phyloP scores from a whole-genome alignment of 2,329 filamentous ascomycete species.

The Fusarium tupiense region DNA sequence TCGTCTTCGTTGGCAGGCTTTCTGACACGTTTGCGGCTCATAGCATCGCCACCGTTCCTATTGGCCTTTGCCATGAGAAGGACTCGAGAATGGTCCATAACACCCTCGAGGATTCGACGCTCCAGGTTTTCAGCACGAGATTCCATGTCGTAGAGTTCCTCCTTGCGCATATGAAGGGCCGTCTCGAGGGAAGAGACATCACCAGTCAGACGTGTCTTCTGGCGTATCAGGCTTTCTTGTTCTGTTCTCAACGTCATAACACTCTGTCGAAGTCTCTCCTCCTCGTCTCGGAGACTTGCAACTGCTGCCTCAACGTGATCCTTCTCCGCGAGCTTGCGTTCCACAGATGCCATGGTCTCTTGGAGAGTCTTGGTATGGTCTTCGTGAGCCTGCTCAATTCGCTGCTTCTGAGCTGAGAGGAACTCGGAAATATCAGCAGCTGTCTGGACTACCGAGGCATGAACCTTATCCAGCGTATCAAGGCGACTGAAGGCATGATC shows the following conservation, averaged over 20 bases:
- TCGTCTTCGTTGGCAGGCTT: conserved; percentile 48
- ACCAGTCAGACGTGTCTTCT: conserved; percentile 82
- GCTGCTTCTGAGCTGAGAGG: conserved; percentile 77
- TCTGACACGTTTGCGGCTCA: conserved; percentile 67
- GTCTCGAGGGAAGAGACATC: conserved; percentile 93
- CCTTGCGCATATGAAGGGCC: conserved; percentile 85
- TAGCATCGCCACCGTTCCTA: conserved; percentile 60
- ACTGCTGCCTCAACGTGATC: conserved; percentile 69
- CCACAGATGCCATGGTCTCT: conserved; percentile 82
- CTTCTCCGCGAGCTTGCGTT: conserved; percentile 75
- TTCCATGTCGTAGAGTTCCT: conserved; percentile 93
- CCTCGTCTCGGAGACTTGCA: conserved; percentile 60
- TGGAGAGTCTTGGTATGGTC: conserved; percentile 81
- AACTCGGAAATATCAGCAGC: conserved; percentile 87
- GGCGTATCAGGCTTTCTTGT: conserved; percentile 77
- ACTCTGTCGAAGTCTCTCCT: conserved; percentile 62
- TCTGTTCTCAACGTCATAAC: conserved; percentile 71
- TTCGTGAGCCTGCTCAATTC: conserved; percentile 80
- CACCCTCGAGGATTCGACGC: conserved; percentile 90
- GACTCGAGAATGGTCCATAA: conserved; percentile 94
- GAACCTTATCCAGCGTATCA: conserved; percentile 86
- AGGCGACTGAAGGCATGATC: conserved; percentile 79
- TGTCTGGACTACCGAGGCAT: conserved; percentile 85
- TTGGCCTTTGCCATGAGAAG: conserved; percentile 79
- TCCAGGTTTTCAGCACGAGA: conserved; percentile 87